Base-by-base conservation (phyloP, 768 basidiomycete genomes). In the Rhizopogon rudus region DNA sequence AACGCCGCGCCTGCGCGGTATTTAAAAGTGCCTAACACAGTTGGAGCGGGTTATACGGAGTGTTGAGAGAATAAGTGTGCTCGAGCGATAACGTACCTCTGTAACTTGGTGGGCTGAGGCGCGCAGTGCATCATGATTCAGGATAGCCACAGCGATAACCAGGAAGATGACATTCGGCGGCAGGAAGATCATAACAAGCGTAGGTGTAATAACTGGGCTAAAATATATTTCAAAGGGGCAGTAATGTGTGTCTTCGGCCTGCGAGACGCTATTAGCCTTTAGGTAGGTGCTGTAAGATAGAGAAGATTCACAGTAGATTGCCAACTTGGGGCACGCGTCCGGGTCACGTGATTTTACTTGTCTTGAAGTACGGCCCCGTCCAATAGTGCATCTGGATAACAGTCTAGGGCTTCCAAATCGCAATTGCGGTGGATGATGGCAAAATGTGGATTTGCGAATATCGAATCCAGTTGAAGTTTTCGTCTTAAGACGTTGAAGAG, bases 1-100 rank as follows among this genome's bases (percentile, higher is more conserved):
- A 80, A 20, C 44, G 20, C 22, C 52, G 52, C 42, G 13, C 20
- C 14, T 52, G 22, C 31, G n/a, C 10, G 1, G 44, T 14, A 43
- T 22, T 22, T 17, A 13, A 16, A 22, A 13, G 16, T 14, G 9
- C 20, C 46, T 48, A 35, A 20, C 7, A 33, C 20, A 16, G 13
- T 48, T 35, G 13, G 5, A 4, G 5, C 46, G 8, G 8, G 10
- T 22, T 22, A 22, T 35, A 16, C 17, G 7, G 13, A 13, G 20
- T 48, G 25, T 25, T 25, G 25, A 25, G 25, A 25, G 17, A 14
- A 20, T 5, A 35, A 13, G 6, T 20, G 17, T 20, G 3, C 29
- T 33, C 6, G 4, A 14, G 31, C 3, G 5, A 35, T 16, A 13
- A 14, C 20, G 5, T 22, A 48, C 33, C 33, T 35, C 46, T 48